phyloP scores from a whole-genome alignment of 148 eudicot genomes.

The Chenopodium quinoa region DNA sequence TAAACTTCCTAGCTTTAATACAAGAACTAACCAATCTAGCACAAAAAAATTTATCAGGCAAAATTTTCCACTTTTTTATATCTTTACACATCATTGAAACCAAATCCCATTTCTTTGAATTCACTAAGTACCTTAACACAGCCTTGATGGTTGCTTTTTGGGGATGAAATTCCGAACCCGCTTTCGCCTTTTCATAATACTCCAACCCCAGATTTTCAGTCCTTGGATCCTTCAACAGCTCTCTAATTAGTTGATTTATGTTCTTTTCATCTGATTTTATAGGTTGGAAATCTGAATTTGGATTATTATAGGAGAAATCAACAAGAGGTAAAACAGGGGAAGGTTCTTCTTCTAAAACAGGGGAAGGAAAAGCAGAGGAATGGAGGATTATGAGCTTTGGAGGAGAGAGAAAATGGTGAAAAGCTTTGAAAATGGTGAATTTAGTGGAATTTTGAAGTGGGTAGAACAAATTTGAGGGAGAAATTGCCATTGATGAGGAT shows the following conservation, averaged over 20 bases:
- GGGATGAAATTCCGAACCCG: conserved; percentile 41
- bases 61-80: conserved; percentile 34
- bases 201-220: conserved; percentile 52
- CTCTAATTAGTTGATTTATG: conserved; percentile 17
- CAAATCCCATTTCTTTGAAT: conserved; percentile 50
- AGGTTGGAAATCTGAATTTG: not conserved
- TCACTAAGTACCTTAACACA: conserved; percentile 51
- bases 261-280: conserved; percentile 3
- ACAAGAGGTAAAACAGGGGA: conserved; percentile 26
- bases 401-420: conserved; percentile 25
- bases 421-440: conserved; percentile 21
- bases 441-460: conserved; percentile 26
- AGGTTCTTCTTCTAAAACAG: conserved; percentile 27
- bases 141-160: conserved; percentile 40
- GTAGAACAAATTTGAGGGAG: conserved; percentile 16
- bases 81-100: conserved; percentile 42
- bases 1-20: conserved; percentile 60
- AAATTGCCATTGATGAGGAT: conserved; percentile 31
- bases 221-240: conserved; percentile 34
- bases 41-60: conserved; percentile 51
- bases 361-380: conserved; percentile 32
- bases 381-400: conserved; percentile 21
- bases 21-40: conserved; percentile 53
- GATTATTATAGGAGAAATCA: conserved; percentile 15
- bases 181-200: conserved; percentile 56